Evolutionary conservation across 768 basidiomycete species (phyloP), one percentile per base, ranked within the genome.

Genomic region (Cantharellus cinnabarinus): DNA sequence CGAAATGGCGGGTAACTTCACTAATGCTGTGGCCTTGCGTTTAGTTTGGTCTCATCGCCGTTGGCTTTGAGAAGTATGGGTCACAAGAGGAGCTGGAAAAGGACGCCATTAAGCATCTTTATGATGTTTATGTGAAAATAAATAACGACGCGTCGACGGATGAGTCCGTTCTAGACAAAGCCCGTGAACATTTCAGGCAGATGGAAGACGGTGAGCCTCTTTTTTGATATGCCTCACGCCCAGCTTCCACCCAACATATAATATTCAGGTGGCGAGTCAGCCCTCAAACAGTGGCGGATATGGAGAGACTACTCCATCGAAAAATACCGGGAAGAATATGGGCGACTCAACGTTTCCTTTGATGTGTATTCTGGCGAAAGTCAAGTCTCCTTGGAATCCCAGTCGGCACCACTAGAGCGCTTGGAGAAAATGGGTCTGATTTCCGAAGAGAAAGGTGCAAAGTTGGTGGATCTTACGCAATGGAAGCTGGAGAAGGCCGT

Each of bases 351-450:
- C 67, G 83, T 97, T 60, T 71, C 80, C 62, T 98, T 97, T 64
- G 90, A 97, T 68, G 78, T 84, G 37, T 98, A 95, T 70, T 85
- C 80, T 38, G 94, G 93, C 29, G 94, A 97, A 74, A 88, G 85
- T 67, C 73, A 76, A 69, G 85, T 89, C 20, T 77, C 81, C 3
- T 78, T 81, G 69, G 74, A 78, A 67, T 79, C 77, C 73, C 85
- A 86, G 72, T 79, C 82, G 56, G 77, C 77, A 61, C 85, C 85
- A 1, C 73, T 97, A 60, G 70, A 76, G 50, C 71, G 77, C 57
- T 73, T 93, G 42, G 75, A 84, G 57, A 75, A 81, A 65, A 77
- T 86, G 71, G 80, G 82, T 3, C 71, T 95, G 48, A 81, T 90
- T 57, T 64, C 70, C 61, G 79, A 77, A 59, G 85, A 89, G 59